Evolutionary conservation across 495 filamentous ascomycete species (phyloP).

Genomic region (Acidomyces sp.): DNA sequence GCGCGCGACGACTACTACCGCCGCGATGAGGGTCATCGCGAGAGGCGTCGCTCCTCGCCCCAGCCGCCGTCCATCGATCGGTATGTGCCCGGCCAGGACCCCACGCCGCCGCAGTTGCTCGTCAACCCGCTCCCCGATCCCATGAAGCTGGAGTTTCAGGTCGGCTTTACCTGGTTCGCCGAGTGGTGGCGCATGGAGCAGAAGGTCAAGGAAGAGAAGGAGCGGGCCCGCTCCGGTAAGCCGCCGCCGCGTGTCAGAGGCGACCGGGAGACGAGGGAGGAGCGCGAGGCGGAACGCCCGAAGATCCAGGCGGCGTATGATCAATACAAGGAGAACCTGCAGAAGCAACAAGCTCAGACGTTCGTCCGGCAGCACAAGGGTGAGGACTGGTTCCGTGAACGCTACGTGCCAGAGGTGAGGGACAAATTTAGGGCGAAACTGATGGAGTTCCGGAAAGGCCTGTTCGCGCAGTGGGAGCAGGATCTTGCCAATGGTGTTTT

Average conservation of each 20-base stretch:
- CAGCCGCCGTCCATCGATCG: conserved; percentile 73
- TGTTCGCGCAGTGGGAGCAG: conserved; percentile 70
- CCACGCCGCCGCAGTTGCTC: conserved; percentile 39
- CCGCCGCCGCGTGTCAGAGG: conserved; percentile 54
- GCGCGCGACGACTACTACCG: conserved; percentile 59
- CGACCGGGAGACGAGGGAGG: conserved; percentile 65
- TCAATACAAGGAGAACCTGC: conserved; percentile 82
- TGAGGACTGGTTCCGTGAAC: conserved; percentile 97
- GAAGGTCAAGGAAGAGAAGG: conserved; percentile 72
- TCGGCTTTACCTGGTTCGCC: conserved; percentile 90
- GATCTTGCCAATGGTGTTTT: conserved; percentile 72
- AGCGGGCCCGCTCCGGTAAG: conserved; percentile 59
- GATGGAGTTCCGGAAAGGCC: conserved; percentile 57
- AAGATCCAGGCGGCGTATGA: conserved; percentile 90
- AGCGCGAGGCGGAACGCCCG: conserved; percentile 76
- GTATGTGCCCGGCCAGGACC: conserved; percentile 80
- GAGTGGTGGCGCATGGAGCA: conserved; percentile 93
- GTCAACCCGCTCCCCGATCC: conserved; percentile 71
- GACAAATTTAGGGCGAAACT: conserved; percentile 55
- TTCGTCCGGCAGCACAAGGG: conserved; percentile 85
- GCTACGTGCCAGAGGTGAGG: conserved; percentile 70
- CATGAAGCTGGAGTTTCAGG: conserved; percentile 73
- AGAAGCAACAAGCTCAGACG: conserved; percentile 72
- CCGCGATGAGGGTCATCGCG: conserved; percentile 39
- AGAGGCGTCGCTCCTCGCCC: conserved; percentile 49